Evolutionary conservation across 2,329 filamentous ascomycete genomes (phyloP).

Genomic region (Scedosporium dehoogii): DNA sequence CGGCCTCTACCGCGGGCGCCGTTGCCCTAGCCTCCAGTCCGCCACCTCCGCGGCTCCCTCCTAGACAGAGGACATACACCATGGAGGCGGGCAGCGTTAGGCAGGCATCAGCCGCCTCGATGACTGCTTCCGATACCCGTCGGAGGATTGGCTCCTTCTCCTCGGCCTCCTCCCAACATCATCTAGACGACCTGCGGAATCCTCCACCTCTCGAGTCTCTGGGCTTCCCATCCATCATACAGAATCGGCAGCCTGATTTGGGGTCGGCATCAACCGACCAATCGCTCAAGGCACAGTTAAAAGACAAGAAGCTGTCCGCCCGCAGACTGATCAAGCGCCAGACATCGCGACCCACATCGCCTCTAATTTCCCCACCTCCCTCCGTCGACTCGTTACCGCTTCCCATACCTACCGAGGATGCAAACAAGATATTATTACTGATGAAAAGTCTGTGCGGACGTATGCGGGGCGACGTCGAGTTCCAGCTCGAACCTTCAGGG

Average conservation of each 20-base stretch:
- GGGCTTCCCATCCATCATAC: constrained; percentile 29
- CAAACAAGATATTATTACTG: constrained; percentile 60
- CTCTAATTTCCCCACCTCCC: constrained; percentile 41
- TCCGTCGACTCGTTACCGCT: constrained; percentile 50
- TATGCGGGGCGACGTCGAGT: constrained; percentile 72
- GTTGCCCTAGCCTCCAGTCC: constrained; percentile 26
- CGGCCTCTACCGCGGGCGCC: constrained; percentile 9
- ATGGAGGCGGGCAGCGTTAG: constrained; percentile 43
- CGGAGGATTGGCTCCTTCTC: constrained; percentile 63
- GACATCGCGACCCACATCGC: constrained; percentile 48
- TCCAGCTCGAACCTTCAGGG: constrained; percentile 49
- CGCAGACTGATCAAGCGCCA: constrained; percentile 46
- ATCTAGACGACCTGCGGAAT: constrained; percentile 37
- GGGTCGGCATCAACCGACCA: constrained; percentile 12
- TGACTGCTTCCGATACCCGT: constrained; percentile 37
- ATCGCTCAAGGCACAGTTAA: constrained; percentile 3
- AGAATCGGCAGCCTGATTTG: constrained; percentile 13
- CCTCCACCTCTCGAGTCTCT: constrained; percentile 31
- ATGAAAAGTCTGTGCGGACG: constrained; percentile 71
- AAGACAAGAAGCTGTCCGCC: constrained; percentile 36
- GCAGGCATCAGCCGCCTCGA: constrained; percentile 27
- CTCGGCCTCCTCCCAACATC: constrained; percentile 44
- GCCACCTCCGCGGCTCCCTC: constrained; percentile 11
- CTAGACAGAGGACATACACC: constrained; percentile 44
- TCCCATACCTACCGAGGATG: constrained; percentile 55